phyloP scores from a whole-genome alignment of 2,329 filamentous ascomycete species.

The Aspergillus sp. region DNA sequence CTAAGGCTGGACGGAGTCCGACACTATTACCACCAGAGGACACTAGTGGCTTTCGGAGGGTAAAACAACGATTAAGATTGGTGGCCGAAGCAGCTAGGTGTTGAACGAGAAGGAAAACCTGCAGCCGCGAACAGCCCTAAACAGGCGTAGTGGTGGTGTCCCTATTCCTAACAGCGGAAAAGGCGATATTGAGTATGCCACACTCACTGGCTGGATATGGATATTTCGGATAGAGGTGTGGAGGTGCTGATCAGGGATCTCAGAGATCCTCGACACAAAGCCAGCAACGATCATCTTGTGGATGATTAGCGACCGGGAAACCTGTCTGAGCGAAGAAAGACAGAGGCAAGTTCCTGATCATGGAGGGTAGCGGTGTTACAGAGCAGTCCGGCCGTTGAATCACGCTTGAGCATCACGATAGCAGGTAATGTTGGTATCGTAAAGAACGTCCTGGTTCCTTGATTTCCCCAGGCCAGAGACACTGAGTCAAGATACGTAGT shows the following conservation, averaged over 20 bases:
- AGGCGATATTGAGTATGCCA: background rate
- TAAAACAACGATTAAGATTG: background rate
- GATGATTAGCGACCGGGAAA: background rate
- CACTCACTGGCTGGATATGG: background rate
- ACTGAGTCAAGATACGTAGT: background rate
- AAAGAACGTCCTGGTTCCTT: background rate
- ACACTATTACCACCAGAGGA: constrained; percentile 3
- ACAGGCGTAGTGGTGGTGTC: too few relatives aligned
- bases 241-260: constrained; percentile 6
- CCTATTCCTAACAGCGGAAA: too few relatives aligned
- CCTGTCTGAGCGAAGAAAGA: background rate
- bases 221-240: constrained; percentile 1
- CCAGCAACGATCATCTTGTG: background rate
- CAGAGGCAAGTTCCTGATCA: background rate
- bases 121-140: background rate
- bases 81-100: background rate
- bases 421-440: background rate
- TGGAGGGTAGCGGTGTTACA: background rate
- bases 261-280: background rate
- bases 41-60: constrained; percentile 5
- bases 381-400: background rate
- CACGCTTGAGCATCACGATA: background rate
- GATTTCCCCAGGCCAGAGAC: background rate
- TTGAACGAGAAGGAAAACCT: constrained; percentile 1
- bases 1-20: too few relatives aligned